A percentile compares a stretch with the other conserved stretches of the same genome.
Conservation (phyloP, 257 asterid species). For the Plantago ovata region DNA sequence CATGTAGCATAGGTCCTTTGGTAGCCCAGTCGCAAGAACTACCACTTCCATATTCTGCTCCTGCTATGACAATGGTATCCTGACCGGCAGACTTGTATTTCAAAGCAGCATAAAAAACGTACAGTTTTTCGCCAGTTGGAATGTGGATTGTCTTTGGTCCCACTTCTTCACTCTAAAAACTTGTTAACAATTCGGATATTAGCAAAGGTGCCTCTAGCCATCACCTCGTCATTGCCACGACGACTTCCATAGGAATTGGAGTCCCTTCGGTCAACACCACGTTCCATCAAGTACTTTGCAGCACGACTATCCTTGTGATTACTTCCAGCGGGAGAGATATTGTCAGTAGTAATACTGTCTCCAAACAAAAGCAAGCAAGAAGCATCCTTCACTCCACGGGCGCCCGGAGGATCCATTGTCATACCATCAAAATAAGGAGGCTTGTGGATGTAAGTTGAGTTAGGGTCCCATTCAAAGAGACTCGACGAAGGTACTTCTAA, state of each 20-base stretch:
- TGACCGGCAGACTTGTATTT: slow-evolving; percentile 74
- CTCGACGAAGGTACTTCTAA: slow-evolving; percentile 69
- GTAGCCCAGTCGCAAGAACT: slow-evolving; percentile 99
- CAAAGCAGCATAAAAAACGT: slow-evolving; percentile 87
- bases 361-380: slow-evolving; percentile 83
- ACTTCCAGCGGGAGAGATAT: slow-evolving; percentile 98
- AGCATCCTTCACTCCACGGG: slow-evolving; percentile 81
- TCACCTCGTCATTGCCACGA: slow-evolving; percentile 93
- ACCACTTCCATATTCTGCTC: slow-evolving; percentile 98
- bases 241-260: slow-evolving; percentile 96
- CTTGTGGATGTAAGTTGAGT: slow-evolving; percentile 86
- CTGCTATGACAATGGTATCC: slow-evolving; percentile 81
- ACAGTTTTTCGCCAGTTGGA: slow-evolving; percentile 81
- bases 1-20: slow-evolving; percentile 96
- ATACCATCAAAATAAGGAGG: slow-evolving; percentile 89
- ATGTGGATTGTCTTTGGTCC: slow-evolving; percentile 91
- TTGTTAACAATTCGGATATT: slow-evolving; percentile 82
- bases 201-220: slow-evolving; percentile 98
- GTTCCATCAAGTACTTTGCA: slow-evolving; percentile 76
- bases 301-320: slow-evolving; percentile 93
- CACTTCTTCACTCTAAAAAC: slow-evolving; percentile 73
- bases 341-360: slow-evolving; percentile 94
- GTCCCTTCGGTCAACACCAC: slow-evolving; percentile 83
- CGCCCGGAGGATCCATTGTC: slow-evolving; percentile 84
- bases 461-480: slow-evolving; percentile 75